Conservation (phyloP, 2,329 filamentous ascomycete species). For the Trichothecium sympodiale region DNA sequence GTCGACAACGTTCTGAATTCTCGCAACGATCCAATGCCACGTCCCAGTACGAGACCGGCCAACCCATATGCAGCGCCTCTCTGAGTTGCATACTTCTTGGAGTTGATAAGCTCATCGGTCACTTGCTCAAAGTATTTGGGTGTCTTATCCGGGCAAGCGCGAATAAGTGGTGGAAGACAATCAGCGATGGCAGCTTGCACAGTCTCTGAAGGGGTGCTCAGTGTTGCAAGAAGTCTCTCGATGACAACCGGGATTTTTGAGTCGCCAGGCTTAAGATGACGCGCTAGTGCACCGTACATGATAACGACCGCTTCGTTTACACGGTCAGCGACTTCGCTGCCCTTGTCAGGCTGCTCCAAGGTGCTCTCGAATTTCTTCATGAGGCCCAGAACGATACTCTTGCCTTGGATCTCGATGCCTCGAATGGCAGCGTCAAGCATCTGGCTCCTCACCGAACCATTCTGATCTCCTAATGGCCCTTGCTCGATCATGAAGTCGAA, state of each 20-base stretch:
- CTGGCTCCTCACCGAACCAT: constrained; percentile 64
- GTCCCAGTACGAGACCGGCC: constrained; percentile 80
- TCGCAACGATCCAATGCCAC: constrained; percentile 68
- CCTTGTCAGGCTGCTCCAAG: constrained; percentile 75
- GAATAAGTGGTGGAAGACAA: constrained; percentile 84
- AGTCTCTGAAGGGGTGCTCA: constrained; percentile 90
- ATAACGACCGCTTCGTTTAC: constrained; percentile 97
- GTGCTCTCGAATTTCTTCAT: constrained; percentile 89
- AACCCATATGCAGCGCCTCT: constrained; percentile 92
- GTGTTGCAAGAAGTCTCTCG: constrained; percentile 70
- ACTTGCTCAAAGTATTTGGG: constrained; percentile 72
- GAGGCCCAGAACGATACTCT: constrained; percentile 71
- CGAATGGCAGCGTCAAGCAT: constrained; percentile 86
- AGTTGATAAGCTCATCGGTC: constrained; percentile 69
- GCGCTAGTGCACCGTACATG: constrained; percentile 86
- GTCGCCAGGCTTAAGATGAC: constrained; percentile 79
- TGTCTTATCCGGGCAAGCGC: constrained; percentile 66
- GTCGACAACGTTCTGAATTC: constrained; percentile 80
- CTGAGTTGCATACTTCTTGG: constrained; percentile 85
- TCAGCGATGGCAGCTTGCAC: constrained; percentile 95
- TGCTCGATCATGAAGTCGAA: constrained; percentile 76
- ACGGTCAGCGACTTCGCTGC: constrained; percentile 70
- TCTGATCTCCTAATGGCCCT: constrained; percentile 79
- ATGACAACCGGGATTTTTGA: constrained; percentile 80
- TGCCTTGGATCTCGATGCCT: constrained; percentile 72